Base-by-base conservation (phyloP, 1,284 basidiomycete species). In the Trichosporon sp. region DNA sequence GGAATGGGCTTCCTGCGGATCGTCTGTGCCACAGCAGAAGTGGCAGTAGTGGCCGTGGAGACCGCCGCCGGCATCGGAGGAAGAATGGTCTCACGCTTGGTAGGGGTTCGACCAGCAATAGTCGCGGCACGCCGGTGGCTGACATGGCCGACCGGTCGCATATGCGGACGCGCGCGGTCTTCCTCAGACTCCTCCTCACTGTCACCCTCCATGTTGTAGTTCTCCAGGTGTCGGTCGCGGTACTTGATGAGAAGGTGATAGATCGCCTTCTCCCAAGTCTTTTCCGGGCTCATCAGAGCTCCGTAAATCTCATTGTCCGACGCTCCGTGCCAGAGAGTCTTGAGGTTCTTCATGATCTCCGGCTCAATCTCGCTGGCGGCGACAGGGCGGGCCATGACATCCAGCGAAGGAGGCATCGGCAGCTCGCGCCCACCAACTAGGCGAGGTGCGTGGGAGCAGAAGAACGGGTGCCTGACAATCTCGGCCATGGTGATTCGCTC, bases 221-320 rank as follows among this genome's bases (percentile, higher is more conserved):
- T 84, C 73, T 89, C 87, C 46, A 91, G 78, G 66, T 86, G 86
- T 69, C 84, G 85, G 60, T 83, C 83, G 44, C 92, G 86, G 80
- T 95, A 95, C 69, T 87, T 87, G 63, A 88, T 82, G 11, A 97
- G 83, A 11, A 95, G 82, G 74, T 91, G 88, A 79, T 96, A 97
- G 58, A 95, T 89, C 0, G 90, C 90, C 79, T 96, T 96, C 78
- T 95, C 91, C 91, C 91, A 93, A 23, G 89, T 93, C 65, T 87
- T 86, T 78, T 83, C 82, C 64, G 74, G 72, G 65, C 79, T 81
- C 68, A 85, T 82, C 58, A 97, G 82, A 59, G 86, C 88, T 56
- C 85, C 82, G 61, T 88, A 83, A 59, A 97, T 87, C 29, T 88
- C 86, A 4, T 85, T 83, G 64, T 93, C 89, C 1, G 86, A 80